These are phyloP conservation scores for Orbilia brochopaga DNA, from an alignment of 2,329 filamentous ascomycete species.

Conservation along the genomic window DNA sequence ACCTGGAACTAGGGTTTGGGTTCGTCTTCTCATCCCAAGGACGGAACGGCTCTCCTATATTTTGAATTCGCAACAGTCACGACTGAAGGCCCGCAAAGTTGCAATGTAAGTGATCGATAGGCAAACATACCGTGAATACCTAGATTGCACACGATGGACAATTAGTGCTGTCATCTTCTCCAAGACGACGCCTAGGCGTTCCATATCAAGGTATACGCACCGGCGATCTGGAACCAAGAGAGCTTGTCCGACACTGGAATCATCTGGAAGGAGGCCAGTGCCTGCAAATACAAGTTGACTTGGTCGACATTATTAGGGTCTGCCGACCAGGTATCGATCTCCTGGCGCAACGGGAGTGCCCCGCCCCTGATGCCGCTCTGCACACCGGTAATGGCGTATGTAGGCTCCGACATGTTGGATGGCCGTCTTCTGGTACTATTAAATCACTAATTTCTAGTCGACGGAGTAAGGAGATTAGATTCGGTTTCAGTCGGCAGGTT, in stretches of 20 bases:
- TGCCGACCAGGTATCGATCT: conserved; percentile 46
- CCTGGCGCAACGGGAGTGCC: conserved; percentile 35
- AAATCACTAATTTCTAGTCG: no score
- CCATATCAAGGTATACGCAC: no score
- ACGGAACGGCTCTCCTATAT: conserved; percentile 71
- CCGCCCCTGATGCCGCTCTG: conserved; percentile 15
- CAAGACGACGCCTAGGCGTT: no score
- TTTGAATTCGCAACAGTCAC: conserved; percentile 60
- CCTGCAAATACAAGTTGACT: conserved; percentile 73
- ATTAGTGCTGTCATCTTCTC: not conserved
- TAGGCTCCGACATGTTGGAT: conserved; percentile 24
- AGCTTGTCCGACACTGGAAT: conserved; percentile 68
- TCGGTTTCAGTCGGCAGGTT: no score
- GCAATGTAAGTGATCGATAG: not conserved
- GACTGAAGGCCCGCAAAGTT: not conserved
- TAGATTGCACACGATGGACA: not conserved
- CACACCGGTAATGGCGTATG: conserved; percentile 42
- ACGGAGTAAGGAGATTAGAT: no score
- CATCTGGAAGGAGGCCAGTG: conserved; percentile 73
- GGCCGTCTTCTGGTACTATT: no score
- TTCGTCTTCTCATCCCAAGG: conserved; percentile 64
- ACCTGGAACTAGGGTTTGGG: conserved; percentile 19
- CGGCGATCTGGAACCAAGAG: conserved; percentile 80
- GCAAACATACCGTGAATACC: conserved; percentile 32
- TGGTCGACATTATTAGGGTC: conserved; percentile 43